phyloP scores from a whole-genome alignment of 495 filamentous ascomycete species.

The Neurospora terricola region DNA sequence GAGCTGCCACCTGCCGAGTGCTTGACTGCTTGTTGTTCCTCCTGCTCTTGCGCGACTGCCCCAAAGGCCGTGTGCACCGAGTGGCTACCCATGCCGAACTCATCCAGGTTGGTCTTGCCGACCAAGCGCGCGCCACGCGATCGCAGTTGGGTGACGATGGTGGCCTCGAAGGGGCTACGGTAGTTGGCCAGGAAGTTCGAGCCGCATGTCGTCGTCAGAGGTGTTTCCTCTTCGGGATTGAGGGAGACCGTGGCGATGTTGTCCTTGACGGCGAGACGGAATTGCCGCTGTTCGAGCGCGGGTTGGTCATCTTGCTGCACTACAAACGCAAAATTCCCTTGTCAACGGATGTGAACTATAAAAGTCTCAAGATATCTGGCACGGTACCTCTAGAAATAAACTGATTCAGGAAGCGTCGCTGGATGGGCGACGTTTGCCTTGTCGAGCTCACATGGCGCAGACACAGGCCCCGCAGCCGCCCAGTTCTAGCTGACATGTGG shows the following conservation, averaged over 20 bases:
- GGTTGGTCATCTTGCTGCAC: neutral
- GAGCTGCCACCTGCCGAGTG: constrained; percentile 89
- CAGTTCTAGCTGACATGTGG: constrained; percentile 15
- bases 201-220: constrained; percentile 66
- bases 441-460: constrained; percentile 11
- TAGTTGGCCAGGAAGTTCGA: constrained; percentile 65
- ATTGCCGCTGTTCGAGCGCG: constrained; percentile 1
- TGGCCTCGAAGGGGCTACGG: constrained; percentile 72
- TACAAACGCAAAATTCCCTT: neutral
- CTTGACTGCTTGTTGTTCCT: constrained; percentile 3
- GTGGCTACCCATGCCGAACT: constrained; percentile 97
- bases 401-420: constrained; percentile 22
- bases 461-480: constrained; percentile 11
- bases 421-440: constrained; percentile 1
- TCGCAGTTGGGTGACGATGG: constrained; percentile 59
- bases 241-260: constrained; percentile 62
- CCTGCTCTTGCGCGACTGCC: constrained; percentile 36
- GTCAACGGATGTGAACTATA: neutral
- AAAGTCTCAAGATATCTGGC: neutral
- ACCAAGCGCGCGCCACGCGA: constrained; percentile 54
- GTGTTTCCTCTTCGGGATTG: constrained; percentile 10
- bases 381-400: constrained; percentile 17
- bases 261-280: constrained; percentile 68
- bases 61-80: constrained; percentile 67
- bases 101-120: constrained; percentile 88